A percentile compares a stretch with the other conserved stretches of the same genome.
phyloP scores from a whole-genome alignment of 306 rosid genomes.

The Ceratonia siliqua region DNA sequence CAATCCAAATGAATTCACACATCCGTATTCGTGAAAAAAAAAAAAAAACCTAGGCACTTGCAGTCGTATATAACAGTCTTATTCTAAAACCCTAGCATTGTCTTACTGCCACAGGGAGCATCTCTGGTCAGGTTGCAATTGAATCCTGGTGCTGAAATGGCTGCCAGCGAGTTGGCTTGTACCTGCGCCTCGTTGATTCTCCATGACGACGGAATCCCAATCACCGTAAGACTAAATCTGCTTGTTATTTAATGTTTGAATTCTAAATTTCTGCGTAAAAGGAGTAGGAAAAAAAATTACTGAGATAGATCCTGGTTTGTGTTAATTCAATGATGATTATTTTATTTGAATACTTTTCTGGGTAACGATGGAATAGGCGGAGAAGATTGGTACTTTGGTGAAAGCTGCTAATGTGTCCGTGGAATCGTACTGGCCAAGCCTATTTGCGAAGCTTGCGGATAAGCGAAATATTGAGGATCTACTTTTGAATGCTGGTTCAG shows the following conservation, averaged over 20 bases:
- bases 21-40: too few species aligned
- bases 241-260: background rate
- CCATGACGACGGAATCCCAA: constrained; percentile 63
- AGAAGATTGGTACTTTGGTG: constrained; percentile 63
- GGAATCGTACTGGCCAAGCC: constrained; percentile 79
- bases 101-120: background rate
- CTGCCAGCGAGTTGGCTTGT: constrained; percentile 60
- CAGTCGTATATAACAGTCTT: background rate
- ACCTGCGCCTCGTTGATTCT: constrained; percentile 62
- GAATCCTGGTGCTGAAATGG: constrained; percentile 40
- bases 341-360: background rate
- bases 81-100: constrained; percentile 17
- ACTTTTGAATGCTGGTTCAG: constrained; percentile 51
- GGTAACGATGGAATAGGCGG: constrained; percentile 46
- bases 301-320: background rate
- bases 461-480: constrained; percentile 62
- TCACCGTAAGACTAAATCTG: constrained; percentile 49
- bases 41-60: too few species aligned
- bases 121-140: background rate
- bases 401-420: constrained; percentile 55
- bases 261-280: background rate
- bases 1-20: too few species aligned
- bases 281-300: background rate
- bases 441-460: constrained; percentile 71
- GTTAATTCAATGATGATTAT: background rate